These are phyloP conservation scores for Coemansia sp. DNA, from an alignment of 192 early-diverging fungal species.

Conservation along the genomic window DNA sequence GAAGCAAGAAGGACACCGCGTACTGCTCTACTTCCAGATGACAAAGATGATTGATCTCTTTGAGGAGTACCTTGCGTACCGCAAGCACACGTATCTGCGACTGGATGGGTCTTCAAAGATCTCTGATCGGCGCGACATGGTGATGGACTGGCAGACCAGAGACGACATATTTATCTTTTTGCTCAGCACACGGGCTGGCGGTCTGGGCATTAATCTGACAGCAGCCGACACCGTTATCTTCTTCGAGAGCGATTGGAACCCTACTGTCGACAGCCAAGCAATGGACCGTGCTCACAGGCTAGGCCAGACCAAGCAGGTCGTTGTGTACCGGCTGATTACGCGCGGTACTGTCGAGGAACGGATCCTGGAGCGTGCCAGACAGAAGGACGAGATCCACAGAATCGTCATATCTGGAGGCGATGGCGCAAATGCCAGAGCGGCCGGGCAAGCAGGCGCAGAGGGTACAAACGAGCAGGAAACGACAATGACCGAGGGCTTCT, in stretches of 20 bases:
- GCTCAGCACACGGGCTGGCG: conserved; percentile 82
- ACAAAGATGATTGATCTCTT: conserved; percentile 85
- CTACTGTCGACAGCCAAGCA: conserved; percentile 87
- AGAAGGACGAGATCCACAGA: conserved; percentile 92
- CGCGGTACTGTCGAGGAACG: conserved; percentile 80
- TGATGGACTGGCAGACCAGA: conserved; percentile 88
- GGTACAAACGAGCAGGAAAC: neutral
- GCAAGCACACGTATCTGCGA: conserved; percentile 84
- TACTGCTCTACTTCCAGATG: conserved; percentile 88
- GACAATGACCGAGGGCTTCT: conserved; percentile 30
- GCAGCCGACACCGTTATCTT: conserved; percentile 88
- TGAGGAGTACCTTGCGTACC: conserved; percentile 83
- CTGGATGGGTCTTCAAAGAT: conserved; percentile 87
- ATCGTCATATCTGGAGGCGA: conserved; percentile 93
- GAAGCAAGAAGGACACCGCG: conserved; percentile 76
- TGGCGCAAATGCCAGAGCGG: conserved; percentile 59
- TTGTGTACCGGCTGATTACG: conserved; percentile 81
- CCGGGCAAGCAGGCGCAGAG: conserved; percentile 7
- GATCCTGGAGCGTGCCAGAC: conserved; percentile 74
- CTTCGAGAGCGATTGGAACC: conserved; percentile 89
- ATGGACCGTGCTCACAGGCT: conserved; percentile 87
- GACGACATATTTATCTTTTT: conserved; percentile 84
- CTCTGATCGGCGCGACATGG: conserved; percentile 84
- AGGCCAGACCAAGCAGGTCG: conserved; percentile 82
- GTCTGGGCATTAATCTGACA: conserved; percentile 87